phyloP scores from a whole-genome alignment of 345 rosid genomes.

The Arabis alpina region DNA sequence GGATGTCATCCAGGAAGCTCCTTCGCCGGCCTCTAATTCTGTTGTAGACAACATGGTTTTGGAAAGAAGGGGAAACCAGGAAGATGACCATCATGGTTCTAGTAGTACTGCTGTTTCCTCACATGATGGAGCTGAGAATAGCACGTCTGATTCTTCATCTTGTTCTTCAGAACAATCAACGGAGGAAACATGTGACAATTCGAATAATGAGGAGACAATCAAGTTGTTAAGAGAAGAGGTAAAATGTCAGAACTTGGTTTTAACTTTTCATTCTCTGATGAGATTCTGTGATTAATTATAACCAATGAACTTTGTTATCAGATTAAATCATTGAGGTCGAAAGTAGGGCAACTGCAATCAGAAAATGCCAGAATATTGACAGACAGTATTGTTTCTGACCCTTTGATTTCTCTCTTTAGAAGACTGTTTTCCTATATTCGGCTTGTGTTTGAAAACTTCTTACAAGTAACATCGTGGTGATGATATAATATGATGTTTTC shows the following conservation, averaged over 20 bases:
- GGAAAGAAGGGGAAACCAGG: slow-evolving; percentile 41
- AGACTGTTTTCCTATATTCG: not conserved
- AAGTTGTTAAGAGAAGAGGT: slow-evolving; percentile 73
- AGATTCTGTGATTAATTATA: not conserved
- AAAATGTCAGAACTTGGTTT: not conserved
- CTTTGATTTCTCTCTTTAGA: slow-evolving; percentile 9
- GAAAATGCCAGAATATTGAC: slow-evolving; percentile 41
- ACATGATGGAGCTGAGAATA: slow-evolving; percentile 45
- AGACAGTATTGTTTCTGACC: slow-evolving; percentile 36
- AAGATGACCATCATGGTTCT: slow-evolving; percentile 42
- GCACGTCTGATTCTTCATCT: slow-evolving; percentile 33
- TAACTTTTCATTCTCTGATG: slow-evolving; percentile 19
- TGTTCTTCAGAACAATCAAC: slow-evolving; percentile 41
- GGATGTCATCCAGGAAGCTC: slow-evolving; percentile 40
- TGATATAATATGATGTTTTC: slow-evolving; percentile 28
- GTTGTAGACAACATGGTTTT: slow-evolving; percentile 39
- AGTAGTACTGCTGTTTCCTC: slow-evolving; percentile 26
- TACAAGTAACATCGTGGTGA: slow-evolving; percentile 17
- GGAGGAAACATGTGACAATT: slow-evolving; percentile 40
- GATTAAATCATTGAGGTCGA: slow-evolving; percentile 69
- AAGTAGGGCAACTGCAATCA: slow-evolving; percentile 67
- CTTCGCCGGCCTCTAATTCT: slow-evolving; percentile 37
- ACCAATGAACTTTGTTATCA: slow-evolving; percentile 35
- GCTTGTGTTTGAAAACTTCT: not conserved
- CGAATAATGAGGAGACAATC: slow-evolving; percentile 46